These are phyloP conservation scores for Aspergillus sp. DNA, from an alignment of 2,329 filamentous ascomycete species.

Conservation along the genomic window DNA sequence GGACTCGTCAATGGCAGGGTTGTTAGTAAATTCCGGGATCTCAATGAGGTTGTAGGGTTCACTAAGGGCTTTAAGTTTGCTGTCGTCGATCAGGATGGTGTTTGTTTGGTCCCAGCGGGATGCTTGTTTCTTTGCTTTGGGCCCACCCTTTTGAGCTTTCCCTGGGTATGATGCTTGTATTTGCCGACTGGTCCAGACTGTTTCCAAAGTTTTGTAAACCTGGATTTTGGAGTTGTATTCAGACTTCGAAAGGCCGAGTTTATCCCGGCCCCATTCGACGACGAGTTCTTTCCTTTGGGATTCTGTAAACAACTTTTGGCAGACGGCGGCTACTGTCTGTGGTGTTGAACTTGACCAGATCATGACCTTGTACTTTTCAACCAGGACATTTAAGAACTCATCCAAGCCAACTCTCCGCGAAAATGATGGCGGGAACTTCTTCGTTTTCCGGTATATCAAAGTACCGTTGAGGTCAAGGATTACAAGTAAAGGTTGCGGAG, in stretches of 20 bases:
- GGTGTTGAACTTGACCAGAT: constrained; percentile 87
- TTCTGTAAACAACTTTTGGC: constrained; percentile 58
- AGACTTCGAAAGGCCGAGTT: constrained; percentile 62
- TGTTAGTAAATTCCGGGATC: constrained; percentile 71
- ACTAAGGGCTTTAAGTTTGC: constrained; percentile 71
- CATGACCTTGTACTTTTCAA: constrained; percentile 74
- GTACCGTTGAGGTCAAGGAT: constrained; percentile 94
- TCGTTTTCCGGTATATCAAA: constrained; percentile 69
- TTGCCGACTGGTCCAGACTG: constrained; percentile 62
- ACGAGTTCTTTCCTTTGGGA: constrained; percentile 58
- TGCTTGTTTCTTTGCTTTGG: constrained; percentile 18
- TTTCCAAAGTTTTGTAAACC: constrained; percentile 82
- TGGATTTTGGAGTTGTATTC: constrained; percentile 74
- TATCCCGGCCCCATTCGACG: constrained; percentile 76
- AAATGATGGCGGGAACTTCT: constrained; percentile 54
- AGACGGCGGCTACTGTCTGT: constrained; percentile 65
- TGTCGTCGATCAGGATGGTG: constrained; percentile 89
- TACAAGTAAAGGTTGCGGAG: constrained; percentile 68
- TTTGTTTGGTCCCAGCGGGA: constrained; percentile 74
- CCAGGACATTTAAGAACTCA: constrained; percentile 70
- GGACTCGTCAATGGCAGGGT: constrained; percentile 39
- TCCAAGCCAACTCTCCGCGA: constrained; percentile 66
- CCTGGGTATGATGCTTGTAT: constrained; percentile 46
- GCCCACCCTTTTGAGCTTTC: background rate
- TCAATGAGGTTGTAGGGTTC: constrained; percentile 82